Evolutionary conservation across 2,329 filamentous ascomycete genomes (phyloP).

Genomic region (Berkeleyomyces rouxiae): DNA sequence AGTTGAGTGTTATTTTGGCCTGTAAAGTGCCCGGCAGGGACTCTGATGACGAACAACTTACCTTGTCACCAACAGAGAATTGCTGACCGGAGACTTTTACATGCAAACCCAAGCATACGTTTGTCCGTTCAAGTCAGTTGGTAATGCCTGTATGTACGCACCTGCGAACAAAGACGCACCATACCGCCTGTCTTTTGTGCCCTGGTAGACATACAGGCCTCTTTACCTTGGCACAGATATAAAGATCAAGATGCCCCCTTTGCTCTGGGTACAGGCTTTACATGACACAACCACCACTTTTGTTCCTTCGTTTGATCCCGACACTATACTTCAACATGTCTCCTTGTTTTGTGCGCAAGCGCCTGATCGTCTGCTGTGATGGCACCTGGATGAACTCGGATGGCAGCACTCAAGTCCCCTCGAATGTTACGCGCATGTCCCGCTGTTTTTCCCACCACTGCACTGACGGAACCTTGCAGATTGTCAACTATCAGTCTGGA

Average conservation of each 20-base stretch:
- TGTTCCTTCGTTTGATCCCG: not conserved
- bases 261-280: not conserved
- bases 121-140: too few relatives aligned
- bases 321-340: not conserved
- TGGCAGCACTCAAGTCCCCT: slow-evolving; percentile 33
- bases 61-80: too few relatives aligned
- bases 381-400: slow-evolving; percentile 39
- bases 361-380: slow-evolving; percentile 35
- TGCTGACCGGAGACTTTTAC: too few relatives aligned
- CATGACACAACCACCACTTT: not conserved
- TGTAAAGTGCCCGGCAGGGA: too few relatives aligned
- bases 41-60: too few relatives aligned
- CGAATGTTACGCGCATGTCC: slow-evolving; percentile 44
- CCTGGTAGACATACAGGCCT: too few relatives aligned
- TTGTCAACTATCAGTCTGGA: slow-evolving; percentile 45
- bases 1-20: too few relatives aligned
- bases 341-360: slow-evolving; percentile 21
- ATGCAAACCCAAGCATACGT: too few relatives aligned
- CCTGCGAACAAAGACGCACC: too few relatives aligned
- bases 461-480: slow-evolving; percentile 35
- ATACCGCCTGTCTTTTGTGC: too few relatives aligned
- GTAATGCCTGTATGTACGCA: too few relatives aligned
- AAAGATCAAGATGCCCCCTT: not conserved
- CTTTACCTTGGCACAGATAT: not conserved
- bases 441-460: slow-evolving; percentile 37